Percentiles rank a stretch among this genome's conserved stretches.
Evolutionary conservation across 2,329 filamentous ascomycete species (phyloP).

Genomic region (Ophiostoma fasciatum): DNA sequence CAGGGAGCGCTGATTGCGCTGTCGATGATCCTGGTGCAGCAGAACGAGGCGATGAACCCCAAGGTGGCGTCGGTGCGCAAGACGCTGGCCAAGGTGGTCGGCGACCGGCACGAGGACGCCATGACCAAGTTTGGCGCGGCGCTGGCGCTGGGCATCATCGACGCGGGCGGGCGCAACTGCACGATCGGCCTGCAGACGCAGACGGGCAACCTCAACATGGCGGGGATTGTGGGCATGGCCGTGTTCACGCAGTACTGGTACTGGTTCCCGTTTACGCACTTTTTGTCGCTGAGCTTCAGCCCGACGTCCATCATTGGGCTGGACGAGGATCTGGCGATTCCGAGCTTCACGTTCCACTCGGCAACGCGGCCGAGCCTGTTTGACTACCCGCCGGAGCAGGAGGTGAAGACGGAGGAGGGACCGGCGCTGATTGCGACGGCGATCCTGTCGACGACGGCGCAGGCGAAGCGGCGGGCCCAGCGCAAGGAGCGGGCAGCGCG

Average conservation of each 20-base stretch:
- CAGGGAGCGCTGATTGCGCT: conserved; percentile 90
- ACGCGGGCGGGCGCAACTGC: conserved; percentile 95
- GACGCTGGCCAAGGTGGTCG: conserved; percentile 83
- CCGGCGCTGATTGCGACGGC: conserved; percentile 91
- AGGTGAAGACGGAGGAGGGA: conserved; percentile 86
- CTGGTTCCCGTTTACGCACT: conserved; percentile 98
- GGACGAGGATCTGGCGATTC: conserved; percentile 84
- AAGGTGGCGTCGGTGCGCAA: conserved; percentile 87
- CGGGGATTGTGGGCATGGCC: conserved; percentile 92
- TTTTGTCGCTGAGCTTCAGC: conserved; percentile 90
- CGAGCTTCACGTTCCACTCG: conserved; percentile 90
- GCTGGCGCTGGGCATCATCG: conserved; percentile 88
- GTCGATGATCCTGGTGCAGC: conserved; percentile 98
- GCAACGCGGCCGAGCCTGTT: conserved; percentile 90
- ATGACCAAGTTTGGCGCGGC: conserved; percentile 99
- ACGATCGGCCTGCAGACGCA: conserved; percentile 96
- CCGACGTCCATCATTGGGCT: conserved; percentile 92
- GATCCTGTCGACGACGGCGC: conserved; percentile 88
- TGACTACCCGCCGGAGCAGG: conserved; percentile 93
- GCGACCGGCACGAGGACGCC: conserved; percentile 91
- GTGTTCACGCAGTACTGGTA: conserved; percentile 99
- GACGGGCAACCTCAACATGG: conserved; percentile 97
- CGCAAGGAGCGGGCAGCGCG: conserved; percentile 85
- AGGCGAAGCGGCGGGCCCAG: conserved; percentile 87
- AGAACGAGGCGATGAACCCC: conserved; percentile 97